Base-by-base conservation (phyloP, 208 protist genomes). In the Wallacemonas sp. region DNA sequence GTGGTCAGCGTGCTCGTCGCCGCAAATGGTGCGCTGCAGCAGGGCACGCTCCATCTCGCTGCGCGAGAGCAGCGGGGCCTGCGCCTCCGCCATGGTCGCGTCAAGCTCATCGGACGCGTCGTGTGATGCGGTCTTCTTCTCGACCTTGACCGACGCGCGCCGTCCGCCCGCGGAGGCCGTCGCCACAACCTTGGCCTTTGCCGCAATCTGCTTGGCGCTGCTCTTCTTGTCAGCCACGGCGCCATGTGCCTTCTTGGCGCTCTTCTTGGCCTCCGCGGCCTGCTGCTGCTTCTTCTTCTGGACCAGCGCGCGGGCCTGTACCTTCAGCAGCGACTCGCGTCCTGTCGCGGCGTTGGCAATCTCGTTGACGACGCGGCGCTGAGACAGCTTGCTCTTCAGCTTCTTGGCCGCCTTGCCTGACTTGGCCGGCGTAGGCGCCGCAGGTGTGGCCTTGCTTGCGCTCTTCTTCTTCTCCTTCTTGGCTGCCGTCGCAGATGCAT, bases 1-100 rank as follows among this genome's bases (percentile, higher is more conserved):
- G 20, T 45, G 49, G 25, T 20, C 55, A 49, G 57, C 3, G 8
- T 67, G 25, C 26, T 72, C 72, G 23, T 77, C 76, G 1, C 88
- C 88, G 41, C 74, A 68, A 65, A 93, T 91, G 25, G 75, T 74
- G 7, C 75, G 77, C n/a, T 69, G 64, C 45, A 93, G 66, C 39
- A 93, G 64, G 50, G 61, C 68, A 12, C 73, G 69, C 23, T 89
- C 84, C 32, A 77, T 14, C 72, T 76, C 67, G 29, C 46, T 48
- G 20, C 16, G 3, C 26, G 33, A 68, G 16, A 38, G 38, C 36
- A 23, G 26, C 28, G 59, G 50, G 14, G 65, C 26, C 38, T 52
- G 11, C 4, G 3, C 22, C 16, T 55, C 25, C 25, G n/a, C n/a
- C n/a, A n/a, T n/a, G n/a, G n/a, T n/a, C n/a, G n/a, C n/a, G n/a